phyloP scores from a whole-genome alignment of 2,329 filamentous ascomycete species.

The Clarireedia paspali region DNA sequence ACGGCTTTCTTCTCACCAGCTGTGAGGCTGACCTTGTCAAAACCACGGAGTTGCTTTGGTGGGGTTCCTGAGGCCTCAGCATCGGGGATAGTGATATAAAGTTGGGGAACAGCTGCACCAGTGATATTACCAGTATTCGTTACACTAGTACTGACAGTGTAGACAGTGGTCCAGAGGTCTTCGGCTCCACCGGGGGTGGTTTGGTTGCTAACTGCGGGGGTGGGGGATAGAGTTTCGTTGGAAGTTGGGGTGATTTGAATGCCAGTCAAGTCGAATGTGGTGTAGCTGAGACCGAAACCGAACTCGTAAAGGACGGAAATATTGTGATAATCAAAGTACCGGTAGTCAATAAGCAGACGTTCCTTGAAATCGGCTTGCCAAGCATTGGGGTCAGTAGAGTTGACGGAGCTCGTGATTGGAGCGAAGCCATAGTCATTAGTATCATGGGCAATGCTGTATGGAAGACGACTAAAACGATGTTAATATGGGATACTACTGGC shows the following conservation, averaged over 20 bases:
- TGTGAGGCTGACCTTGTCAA: slow-evolving; percentile 64
- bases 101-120: slow-evolving; percentile 27
- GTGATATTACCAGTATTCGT: slow-evolving; percentile 41
- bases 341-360: slow-evolving; percentile 36
- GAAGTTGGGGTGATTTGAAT: slow-evolving; percentile 22
- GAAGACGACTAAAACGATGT: slow-evolving; percentile 38
- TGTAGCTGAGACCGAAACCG: slow-evolving; percentile 59
- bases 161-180: slow-evolving; percentile 45
- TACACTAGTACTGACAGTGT: slow-evolving; percentile 39
- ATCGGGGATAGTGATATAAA: slow-evolving; percentile 28
- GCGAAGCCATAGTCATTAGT: slow-evolving; percentile 39
- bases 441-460: slow-evolving; percentile 36
- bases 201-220: slow-evolving; percentile 21
- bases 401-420: slow-evolving; percentile 36
- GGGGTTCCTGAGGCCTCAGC: slow-evolving; percentile 27
- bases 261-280: slow-evolving; percentile 50
- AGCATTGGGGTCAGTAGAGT: slow-evolving; percentile 16
- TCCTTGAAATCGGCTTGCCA: slow-evolving; percentile 48
- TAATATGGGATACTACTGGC: not conserved
- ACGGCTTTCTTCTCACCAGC: slow-evolving; percentile 62
- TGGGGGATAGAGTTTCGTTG: slow-evolving; percentile 31
- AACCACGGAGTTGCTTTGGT: slow-evolving; percentile 60
- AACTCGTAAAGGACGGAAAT: slow-evolving; percentile 33
- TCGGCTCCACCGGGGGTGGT: slow-evolving; percentile 46
- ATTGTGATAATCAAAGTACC: slow-evolving; percentile 38